Evolutionary conservation across 805 yeast species (phyloP), one percentile per base, ranked within the genome.

Genomic region (Metschnikowia hibisci): DNA sequence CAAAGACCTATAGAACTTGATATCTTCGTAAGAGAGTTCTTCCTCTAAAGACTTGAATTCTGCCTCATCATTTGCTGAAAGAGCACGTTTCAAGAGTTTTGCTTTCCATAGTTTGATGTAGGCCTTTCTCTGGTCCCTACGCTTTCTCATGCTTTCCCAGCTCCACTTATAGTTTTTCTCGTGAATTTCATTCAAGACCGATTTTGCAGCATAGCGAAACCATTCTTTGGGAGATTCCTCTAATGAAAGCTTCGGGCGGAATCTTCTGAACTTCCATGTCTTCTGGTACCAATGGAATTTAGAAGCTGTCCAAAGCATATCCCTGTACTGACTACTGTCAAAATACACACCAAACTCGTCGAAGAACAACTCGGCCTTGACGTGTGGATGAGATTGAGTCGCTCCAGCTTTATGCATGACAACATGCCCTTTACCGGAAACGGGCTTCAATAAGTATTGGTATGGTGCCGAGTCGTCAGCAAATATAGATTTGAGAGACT

Each of bases 281-380:
- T 81, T 82, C 52, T 78, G 71, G 54, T 80, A 85, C 78, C 91
- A 79, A 49, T 86, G 88, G 57, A 87, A 80, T 47, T 82, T 81
- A 2, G 96, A 86, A 6, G 90, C 80, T 1, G 95, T 82, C 73
- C 86, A 79, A 28, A 95, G 67, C 1, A 87, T 73, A 57, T 87
- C 93, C 32, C 84, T 74, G 61, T 93, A 93, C 60, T 91, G 97
- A 40, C 77, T 76, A 43, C 91, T 81, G 59, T 91, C 93, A 44
- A 93, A 69, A 43, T 84, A 87, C 11, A 95, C 67, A n/a, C 95
- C 85, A 54, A 95, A 82, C 57, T 93, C 95, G 41, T 90, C 90
- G 61, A 90, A 93, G 48, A 82, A 77, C 41, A 93, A 66, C 46
- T 87, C 85, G 0, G 89, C 77, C 31, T 78, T 75, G 15, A 87